These are phyloP conservation scores for Ogataea ganodermae DNA, from an alignment of 805 yeast genomes.

Conservation along the genomic window DNA sequence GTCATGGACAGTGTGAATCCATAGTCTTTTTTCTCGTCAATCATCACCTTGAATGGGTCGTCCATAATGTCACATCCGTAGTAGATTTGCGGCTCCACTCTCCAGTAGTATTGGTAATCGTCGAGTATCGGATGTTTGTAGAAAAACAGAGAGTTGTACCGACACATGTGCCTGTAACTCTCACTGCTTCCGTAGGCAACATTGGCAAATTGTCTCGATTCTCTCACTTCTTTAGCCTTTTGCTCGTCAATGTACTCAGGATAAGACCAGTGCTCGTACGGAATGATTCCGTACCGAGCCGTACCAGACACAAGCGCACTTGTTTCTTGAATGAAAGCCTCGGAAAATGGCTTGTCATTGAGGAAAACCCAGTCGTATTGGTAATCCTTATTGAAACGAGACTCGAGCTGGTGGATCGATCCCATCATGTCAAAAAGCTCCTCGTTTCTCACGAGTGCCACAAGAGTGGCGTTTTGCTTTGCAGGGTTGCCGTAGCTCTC, in stretches of 20 bases:
- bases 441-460: constrained; percentile 45
- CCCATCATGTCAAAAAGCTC: constrained; percentile 43
- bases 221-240: constrained; percentile 40
- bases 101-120: constrained; percentile 61
- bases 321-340: constrained; percentile 43
- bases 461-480: constrained; percentile 63
- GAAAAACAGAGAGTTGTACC: constrained; percentile 52
- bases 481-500: constrained; percentile 10
- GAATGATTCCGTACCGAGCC: constrained; percentile 48
- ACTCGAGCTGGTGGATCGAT: constrained; percentile 43
- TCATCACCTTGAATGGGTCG: constrained; percentile 57
- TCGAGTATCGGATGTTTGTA: constrained; percentile 53
- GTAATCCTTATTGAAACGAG: constrained; percentile 40
- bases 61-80: constrained; percentile 54
- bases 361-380: constrained; percentile 50
- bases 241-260: constrained; percentile 48
- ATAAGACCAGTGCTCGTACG: constrained; percentile 52
- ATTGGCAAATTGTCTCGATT: constrained; percentile 34
- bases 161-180: constrained; percentile 73
- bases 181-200: constrained; percentile 66
- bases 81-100: constrained; percentile 58
- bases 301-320: constrained; percentile 45
- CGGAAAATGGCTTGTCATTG: constrained; percentile 49
- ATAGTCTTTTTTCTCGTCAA: constrained; percentile 49
- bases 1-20: constrained; percentile 59